A percentile compares a stretch with the other conserved stretches of the same genome.
These are phyloP conservation scores for Trichoderma hamatum DNA, from an alignment of 2,329 filamentous ascomycete species.

Conservation along the genomic window DNA sequence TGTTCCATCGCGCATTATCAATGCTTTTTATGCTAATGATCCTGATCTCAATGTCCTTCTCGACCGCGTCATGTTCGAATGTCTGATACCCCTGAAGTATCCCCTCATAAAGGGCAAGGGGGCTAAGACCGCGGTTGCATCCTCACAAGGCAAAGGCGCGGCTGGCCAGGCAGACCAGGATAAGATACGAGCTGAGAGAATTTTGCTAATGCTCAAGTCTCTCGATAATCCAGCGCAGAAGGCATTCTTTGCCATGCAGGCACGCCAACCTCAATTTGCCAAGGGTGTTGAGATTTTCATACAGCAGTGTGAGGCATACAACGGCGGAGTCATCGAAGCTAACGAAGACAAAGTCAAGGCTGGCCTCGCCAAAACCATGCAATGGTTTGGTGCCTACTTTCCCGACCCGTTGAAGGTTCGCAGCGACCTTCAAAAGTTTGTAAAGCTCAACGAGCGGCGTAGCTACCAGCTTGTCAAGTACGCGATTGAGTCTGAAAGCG, in stretches of 20 bases:
- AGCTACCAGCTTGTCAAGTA: conserved; percentile 89
- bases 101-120: conserved; percentile 66
- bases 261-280: conserved; percentile 73
- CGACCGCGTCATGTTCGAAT: conserved; percentile 83
- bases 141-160: conserved; percentile 47
- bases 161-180: conserved; percentile 66
- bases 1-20: conserved; percentile 83
- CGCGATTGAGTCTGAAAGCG: conserved; percentile 79
- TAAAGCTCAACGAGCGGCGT: conserved; percentile 85
- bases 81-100: conserved; percentile 84
- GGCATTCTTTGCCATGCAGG: conserved; percentile 86
- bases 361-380: conserved; percentile 71
- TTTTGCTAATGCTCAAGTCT: conserved; percentile 78
- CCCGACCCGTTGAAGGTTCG: conserved; percentile 74
- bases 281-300: conserved; percentile 76
- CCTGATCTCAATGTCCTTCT: conserved; percentile 81
- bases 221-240: conserved; percentile 78
- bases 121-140: conserved; percentile 64
- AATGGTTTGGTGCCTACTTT: conserved; percentile 72
- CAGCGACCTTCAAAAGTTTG: conserved; percentile 84
- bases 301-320: conserved; percentile 83
- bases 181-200: conserved; percentile 78
- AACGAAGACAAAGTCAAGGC: conserved; percentile 70
- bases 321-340: conserved; percentile 80
- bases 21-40: conserved; percentile 89